Evolutionary conservation across 2,329 filamentous ascomycete species (phyloP).

Genomic region (Tolypocladium endophyticum): DNA sequence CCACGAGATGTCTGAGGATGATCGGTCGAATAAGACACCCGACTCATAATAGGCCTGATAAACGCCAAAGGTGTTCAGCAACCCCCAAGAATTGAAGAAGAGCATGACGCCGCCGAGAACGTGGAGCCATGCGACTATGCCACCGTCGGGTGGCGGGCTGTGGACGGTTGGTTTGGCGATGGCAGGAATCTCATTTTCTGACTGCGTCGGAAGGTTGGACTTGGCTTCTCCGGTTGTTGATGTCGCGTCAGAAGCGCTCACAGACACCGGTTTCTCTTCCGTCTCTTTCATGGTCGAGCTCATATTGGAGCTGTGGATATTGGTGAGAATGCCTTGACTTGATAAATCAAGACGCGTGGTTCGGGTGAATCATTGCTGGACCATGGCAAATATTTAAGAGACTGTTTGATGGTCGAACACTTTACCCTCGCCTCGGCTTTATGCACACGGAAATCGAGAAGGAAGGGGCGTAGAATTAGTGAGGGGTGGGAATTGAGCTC

Average conservation of each 20-base stretch:
- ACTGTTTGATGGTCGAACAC: no score
- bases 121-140: constrained; percentile 44
- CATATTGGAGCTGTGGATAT: not conserved
- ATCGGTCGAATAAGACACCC: constrained; percentile 16
- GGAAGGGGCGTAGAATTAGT: not conserved
- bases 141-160: constrained; percentile 29
- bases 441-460: not conserved
- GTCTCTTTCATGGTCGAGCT: not conserved
- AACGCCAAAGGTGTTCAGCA: constrained; percentile 34
- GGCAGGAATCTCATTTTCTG: not conserved
- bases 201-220: no score
- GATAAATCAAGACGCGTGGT: not conserved
- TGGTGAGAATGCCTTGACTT: not conserved
- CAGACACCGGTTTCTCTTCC: not conserved
- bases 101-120: constrained; percentile 39
- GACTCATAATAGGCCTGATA: constrained; percentile 45
- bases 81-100: constrained; percentile 45
- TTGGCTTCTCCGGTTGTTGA: not conserved
- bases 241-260: not conserved
- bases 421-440: not conserved
- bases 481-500: not conserved
- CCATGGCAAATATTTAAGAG: not conserved
- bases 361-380: not conserved
- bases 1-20: constrained; percentile 21
- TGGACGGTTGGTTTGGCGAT: not conserved